These are phyloP conservation scores for Posidonia australis DNA, from an alignment of 106 monocot genomes.

Conservation along the genomic window DNA sequence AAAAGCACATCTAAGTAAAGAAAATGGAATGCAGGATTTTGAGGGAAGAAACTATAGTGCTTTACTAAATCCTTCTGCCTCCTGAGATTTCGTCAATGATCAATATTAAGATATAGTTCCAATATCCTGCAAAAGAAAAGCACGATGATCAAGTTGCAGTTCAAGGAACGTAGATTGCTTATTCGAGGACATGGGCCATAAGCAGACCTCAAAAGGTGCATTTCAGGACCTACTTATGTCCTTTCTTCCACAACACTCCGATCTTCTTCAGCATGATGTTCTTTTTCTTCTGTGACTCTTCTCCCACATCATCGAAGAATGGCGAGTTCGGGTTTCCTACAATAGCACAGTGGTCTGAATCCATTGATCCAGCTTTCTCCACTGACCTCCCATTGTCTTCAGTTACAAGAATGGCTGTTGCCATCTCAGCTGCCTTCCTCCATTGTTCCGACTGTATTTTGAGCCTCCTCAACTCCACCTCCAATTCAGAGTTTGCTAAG, in stretches of 20 bases:
- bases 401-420: constrained; percentile 43
- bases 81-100: too few species aligned
- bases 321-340: constrained; percentile 50
- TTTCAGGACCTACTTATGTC: constrained; percentile 36
- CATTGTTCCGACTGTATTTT: constrained; percentile 81
- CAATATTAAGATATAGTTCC: too few species aligned
- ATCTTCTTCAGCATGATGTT: constrained; percentile 48
- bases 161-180: too few species aligned
- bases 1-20: too few species aligned
- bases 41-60: too few species aligned
- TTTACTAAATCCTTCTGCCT: too few species aligned
- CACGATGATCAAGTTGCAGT: too few species aligned
- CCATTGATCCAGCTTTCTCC: constrained; percentile 43
- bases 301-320: constrained; percentile 40
- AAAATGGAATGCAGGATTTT: too few species aligned
- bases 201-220: too few species aligned
- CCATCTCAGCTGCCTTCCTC: constrained; percentile 94
- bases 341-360: constrained; percentile 30
- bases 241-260: constrained; percentile 77
- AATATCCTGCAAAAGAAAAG: too few species aligned
- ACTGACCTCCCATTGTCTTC: constrained; percentile 30
- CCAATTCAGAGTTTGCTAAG: constrained; percentile 43
- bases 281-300: constrained; percentile 54
- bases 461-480: constrained; percentile 56
- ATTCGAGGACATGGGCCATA: too few species aligned